phyloP scores from a whole-genome alignment of 2,329 filamentous ascomycete species.

The Hymenoscyphus fraxineus region DNA sequence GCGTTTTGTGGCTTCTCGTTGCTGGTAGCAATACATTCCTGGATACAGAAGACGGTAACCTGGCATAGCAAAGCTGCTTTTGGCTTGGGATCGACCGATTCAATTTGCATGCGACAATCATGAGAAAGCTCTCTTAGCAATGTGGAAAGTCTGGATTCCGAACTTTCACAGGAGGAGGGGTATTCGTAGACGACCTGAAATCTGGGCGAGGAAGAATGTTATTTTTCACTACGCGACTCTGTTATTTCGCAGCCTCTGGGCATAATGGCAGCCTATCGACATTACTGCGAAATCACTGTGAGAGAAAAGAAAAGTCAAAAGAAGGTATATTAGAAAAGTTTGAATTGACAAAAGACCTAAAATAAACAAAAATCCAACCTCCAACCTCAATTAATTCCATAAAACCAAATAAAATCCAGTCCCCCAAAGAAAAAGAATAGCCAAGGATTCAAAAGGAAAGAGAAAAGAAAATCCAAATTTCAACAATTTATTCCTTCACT shows the following conservation, averaged over 20 bases:
- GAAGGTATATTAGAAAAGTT: neutral
- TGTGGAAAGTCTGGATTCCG: neutral
- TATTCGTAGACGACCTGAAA: neutral
- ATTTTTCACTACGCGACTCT: neutral
- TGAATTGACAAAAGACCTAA: neutral
- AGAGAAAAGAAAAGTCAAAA: neutral
- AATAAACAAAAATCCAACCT: neutral
- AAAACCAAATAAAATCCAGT: neutral
- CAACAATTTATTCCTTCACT: neutral
- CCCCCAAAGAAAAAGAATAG: neutral
- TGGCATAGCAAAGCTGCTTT: neutral
- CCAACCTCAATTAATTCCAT: neutral
- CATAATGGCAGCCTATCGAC: too few species aligned
- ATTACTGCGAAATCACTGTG: neutral
- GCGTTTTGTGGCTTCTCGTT: neutral
- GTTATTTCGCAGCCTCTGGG: neutral
- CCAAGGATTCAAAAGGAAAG: neutral
- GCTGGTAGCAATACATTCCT: constrained; percentile 1
- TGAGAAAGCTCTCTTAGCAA: neutral
- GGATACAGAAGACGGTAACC: neutral
- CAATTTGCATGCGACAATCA: neutral
- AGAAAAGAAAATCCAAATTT: neutral
- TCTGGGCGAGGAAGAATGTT: neutral
- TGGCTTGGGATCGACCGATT: neutral
- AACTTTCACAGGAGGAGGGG: neutral